Conservation (phyloP, 768 basidiomycete species). For the Trametes maxima region DNA sequence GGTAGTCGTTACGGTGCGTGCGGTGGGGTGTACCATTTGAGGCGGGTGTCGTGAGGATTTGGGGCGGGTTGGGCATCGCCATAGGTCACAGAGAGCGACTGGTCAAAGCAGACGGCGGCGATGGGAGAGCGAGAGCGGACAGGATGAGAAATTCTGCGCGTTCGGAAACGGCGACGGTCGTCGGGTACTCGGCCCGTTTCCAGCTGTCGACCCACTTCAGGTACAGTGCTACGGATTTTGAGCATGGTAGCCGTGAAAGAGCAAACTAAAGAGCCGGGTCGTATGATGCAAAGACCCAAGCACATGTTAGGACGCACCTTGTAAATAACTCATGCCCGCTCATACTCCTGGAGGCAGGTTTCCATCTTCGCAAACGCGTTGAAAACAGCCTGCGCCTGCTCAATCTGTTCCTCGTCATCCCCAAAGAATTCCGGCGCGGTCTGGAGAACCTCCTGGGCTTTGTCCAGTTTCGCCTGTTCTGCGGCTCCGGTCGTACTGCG, state of each 20-base stretch:
- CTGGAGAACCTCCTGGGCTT: conserved; percentile 68
- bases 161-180: conserved; percentile 13
- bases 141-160: conserved; percentile 7
- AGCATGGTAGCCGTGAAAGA: conserved; percentile 87
- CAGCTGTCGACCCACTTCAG: too few species aligned
- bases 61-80: conserved; percentile 17
- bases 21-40: conserved; percentile 25
- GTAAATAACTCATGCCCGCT: conserved; percentile 95
- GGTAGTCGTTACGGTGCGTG: conserved; percentile 23
- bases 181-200: too few species aligned
- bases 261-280: conserved; percentile 67
- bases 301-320: conserved; percentile 58
- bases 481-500: conserved; percentile 65
- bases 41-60: conserved; percentile 17
- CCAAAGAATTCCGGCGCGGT: conserved; percentile 67
- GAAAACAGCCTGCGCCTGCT: conserved; percentile 90
- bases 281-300: neutral
- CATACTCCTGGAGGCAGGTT: conserved; percentile 92
- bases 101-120: neutral
- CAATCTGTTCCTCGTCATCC: conserved; percentile 63
- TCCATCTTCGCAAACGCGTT: conserved; percentile 97
- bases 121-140: neutral
- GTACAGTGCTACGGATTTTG: conserved; percentile 87
- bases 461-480: conserved; percentile 60
- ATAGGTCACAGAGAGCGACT: conserved; percentile 4